Conservation (phyloP, 208 protist species). For the Phytomonas serpens region DNA sequence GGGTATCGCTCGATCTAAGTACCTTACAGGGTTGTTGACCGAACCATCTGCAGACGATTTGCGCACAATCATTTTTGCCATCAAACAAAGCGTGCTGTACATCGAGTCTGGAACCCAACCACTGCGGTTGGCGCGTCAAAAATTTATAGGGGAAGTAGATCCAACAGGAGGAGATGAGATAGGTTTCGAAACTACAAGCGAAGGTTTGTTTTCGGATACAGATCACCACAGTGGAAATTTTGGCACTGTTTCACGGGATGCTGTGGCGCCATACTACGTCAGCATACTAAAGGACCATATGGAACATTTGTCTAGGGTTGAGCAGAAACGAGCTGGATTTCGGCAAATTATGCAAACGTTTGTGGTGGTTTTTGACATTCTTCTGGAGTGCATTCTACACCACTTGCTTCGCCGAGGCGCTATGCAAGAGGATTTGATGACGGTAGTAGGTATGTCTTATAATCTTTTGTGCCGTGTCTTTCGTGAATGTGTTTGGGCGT, state of each 20-base stretch:
- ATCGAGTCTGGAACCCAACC: neutral
- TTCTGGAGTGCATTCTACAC: neutral
- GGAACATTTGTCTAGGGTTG: neutral
- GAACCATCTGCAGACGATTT: constrained; percentile 13
- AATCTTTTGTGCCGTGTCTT: constrained; percentile 14
- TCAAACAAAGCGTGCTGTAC: neutral
- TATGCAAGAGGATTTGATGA: neutral
- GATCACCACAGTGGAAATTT: neutral
- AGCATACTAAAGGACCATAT: neutral
- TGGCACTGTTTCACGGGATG: neutral
- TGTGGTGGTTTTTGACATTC: neutral
- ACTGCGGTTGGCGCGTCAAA: neutral
- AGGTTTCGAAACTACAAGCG: neutral
- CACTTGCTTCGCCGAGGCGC: neutral
- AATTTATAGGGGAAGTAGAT: neutral
- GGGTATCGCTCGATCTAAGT: constrained; percentile 37
- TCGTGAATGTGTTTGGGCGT: constrained; percentile 18
- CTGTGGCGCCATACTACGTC: neutral
- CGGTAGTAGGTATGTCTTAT: neutral
- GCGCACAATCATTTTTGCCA: neutral
- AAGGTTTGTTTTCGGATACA: neutral
- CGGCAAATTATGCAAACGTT: neutral
- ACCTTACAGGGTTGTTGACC: constrained; percentile 32
- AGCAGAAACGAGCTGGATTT: neutral
- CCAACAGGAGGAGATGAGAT: neutral